phyloP scores from a whole-genome alignment of 495 filamentous ascomycete genomes.

The Aspergillus asperescens region DNA sequence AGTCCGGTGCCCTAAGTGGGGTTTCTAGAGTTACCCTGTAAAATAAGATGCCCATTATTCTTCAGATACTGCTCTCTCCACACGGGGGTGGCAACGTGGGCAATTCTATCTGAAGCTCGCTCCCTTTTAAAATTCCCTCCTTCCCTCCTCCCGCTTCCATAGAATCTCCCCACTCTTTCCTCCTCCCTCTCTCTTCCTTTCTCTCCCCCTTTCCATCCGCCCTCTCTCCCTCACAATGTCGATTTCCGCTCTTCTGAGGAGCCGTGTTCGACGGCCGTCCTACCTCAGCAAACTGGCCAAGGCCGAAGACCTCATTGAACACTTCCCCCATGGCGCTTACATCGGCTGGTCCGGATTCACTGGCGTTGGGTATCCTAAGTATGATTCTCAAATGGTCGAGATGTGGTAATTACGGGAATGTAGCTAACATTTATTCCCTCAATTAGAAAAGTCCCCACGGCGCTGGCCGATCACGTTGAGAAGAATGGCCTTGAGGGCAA shows the following conservation, averaged over 20 bases:
- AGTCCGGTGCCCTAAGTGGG: neutral
- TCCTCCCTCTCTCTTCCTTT: neutral
- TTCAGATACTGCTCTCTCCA: neutral
- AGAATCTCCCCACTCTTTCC: constrained; percentile 5
- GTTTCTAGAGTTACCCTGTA: neutral
- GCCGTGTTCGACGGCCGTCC: constrained; percentile 67
- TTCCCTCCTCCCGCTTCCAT: constrained; percentile 8
- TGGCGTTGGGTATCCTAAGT: constrained; percentile 87
- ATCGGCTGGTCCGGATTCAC: constrained; percentile 91
- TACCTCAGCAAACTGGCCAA: constrained; percentile 74
- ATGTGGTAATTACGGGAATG: neutral
- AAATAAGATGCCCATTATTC: too few relatives aligned
- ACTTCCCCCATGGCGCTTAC: constrained; percentile 78
- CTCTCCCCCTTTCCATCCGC: constrained; percentile 7
- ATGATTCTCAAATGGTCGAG: too few relatives aligned
- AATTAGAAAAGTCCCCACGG: constrained; percentile 71
- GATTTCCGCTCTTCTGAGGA: constrained; percentile 69
- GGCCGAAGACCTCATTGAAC: constrained; percentile 71
- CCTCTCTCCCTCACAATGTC: constrained; percentile 31
- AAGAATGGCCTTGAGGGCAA: constrained; percentile 81
- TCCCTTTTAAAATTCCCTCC: constrained; percentile 13
- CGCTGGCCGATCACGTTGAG: constrained; percentile 84
- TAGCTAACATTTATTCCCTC: constrained; percentile 9
- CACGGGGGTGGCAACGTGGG: constrained; percentile 11
- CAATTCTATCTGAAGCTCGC: constrained; percentile 26